Evolutionary conservation across 345 rosid species (phyloP).

Genomic region (Passiflora organensis): DNA sequence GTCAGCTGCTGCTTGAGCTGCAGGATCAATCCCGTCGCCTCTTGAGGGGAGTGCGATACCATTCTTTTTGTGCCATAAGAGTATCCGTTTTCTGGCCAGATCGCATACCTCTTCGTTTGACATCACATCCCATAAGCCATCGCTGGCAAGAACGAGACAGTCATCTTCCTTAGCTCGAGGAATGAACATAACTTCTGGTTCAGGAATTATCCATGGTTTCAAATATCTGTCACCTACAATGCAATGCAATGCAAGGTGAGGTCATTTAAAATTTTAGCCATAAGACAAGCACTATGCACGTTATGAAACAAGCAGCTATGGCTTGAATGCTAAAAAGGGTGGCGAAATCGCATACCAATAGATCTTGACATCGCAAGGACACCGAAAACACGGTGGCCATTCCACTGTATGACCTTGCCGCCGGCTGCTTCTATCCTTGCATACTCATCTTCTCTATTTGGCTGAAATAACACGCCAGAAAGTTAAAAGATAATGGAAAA

Average conservation of each 20-base stretch:
- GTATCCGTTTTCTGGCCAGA: constrained; percentile 75
- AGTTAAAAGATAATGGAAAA: neutral
- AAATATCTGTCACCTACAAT: constrained; percentile 84
- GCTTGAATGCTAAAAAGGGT: too few relatives aligned
- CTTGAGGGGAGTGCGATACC: constrained; percentile 38
- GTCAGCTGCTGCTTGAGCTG: constrained; percentile 93
- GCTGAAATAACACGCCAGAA: constrained; percentile 46
- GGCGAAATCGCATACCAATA: constrained; percentile 49
- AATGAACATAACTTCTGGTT: constrained; percentile 79
- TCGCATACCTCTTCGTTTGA: constrained; percentile 88
- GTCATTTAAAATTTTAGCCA: neutral
- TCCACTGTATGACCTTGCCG: constrained; percentile 97
- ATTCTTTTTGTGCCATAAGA: constrained; percentile 83
- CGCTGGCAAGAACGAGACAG: constrained; percentile 84
- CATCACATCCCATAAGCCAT: constrained; percentile 97
- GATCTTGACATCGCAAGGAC: constrained; percentile 99
- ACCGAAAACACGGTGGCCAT: constrained; percentile 93
- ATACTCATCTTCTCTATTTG: constrained; percentile 91
- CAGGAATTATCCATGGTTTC: constrained; percentile 95
- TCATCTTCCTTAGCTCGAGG: constrained; percentile 88
- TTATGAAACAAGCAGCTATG: too few relatives aligned
- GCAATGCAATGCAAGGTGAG: too few relatives aligned
- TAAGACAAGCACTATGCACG: too few relatives aligned
- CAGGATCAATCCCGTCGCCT: constrained; percentile 59
- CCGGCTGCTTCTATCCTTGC: constrained; percentile 96